Evolutionary conservation across 495 filamentous ascomycete genomes (phyloP).

Genomic region (Niebla homalea): DNA sequence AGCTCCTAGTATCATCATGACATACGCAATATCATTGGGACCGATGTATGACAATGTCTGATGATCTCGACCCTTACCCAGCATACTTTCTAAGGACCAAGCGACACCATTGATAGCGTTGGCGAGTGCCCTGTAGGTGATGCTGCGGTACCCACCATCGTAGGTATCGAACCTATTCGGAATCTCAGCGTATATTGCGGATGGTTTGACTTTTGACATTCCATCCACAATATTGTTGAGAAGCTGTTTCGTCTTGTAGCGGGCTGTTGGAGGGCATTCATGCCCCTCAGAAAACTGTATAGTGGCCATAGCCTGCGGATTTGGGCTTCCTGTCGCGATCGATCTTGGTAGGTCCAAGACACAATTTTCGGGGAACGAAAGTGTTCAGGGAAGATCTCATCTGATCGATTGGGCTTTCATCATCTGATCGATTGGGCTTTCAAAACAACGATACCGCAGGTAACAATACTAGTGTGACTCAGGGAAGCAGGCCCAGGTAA

Average conservation of each 20-base stretch:
- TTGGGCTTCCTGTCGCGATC: no score
- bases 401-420: no score
- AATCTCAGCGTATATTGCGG: conserved; percentile 26
- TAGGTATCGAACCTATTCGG: conserved; percentile 21
- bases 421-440: no score
- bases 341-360: no score
- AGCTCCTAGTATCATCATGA: conserved; percentile 27
- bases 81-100: conserved; percentile 20
- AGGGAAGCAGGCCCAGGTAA: no score
- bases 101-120: conserved; percentile 21
- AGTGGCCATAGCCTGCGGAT: not conserved
- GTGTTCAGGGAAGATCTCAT: no score
- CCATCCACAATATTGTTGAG: conserved; percentile 26
- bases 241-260: conserved; percentile 1
- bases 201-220: conserved; percentile 23
- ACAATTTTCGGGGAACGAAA: no score
- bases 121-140: conserved; percentile 11
- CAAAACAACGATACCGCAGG: no score
- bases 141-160: conserved; percentile 8
- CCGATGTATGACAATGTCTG: conserved; percentile 31
- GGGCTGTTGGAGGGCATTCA: not conserved
- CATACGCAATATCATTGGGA: conserved; percentile 30
- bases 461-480: no score
- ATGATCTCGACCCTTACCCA: conserved; percentile 20
- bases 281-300: not conserved